Evolutionary conservation across 23 red algal species (phyloP).

Genomic region (Gracilaria domingensis): DNA sequence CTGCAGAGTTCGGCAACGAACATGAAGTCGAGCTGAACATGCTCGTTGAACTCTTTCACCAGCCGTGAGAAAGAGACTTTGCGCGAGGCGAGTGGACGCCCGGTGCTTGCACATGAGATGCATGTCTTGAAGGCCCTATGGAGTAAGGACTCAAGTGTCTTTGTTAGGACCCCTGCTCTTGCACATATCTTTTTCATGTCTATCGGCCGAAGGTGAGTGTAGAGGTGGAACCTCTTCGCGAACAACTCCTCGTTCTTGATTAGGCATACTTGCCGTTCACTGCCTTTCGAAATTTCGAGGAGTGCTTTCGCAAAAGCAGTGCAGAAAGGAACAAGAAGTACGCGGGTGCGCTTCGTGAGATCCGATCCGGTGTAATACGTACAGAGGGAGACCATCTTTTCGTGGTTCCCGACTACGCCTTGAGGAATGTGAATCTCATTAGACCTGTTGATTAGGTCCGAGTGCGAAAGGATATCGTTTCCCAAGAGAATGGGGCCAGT

Average conservation of each 20-base stretch:
- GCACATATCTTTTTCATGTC: conserved; percentile 14
- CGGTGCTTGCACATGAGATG: conserved; percentile 7
- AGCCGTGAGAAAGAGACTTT: conserved; percentile 44
- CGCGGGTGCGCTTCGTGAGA: background rate
- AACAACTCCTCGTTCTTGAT: background rate
- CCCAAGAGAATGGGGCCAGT: background rate
- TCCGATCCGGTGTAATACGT: background rate
- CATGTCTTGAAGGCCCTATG: background rate
- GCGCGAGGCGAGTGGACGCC: background rate
- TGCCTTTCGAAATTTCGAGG: no score
- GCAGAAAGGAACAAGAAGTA: background rate
- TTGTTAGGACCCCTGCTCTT: background rate
- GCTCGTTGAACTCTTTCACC: conserved; percentile 2
- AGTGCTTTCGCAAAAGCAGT: no score
- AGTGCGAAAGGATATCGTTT: conserved; percentile 12
- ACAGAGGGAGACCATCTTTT: background rate
- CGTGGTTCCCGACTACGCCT: background rate
- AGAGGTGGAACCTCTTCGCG: background rate
- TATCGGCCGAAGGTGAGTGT: background rate
- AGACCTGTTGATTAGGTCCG: background rate
- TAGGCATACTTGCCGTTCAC: background rate
- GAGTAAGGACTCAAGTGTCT: background rate
- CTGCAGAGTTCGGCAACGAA: background rate
- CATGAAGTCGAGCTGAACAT: background rate
- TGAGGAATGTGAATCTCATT: conserved; percentile 13